Percentiles rank a stretch among this genome's conserved stretches.
These are phyloP conservation scores for Sinapis alba DNA, from an alignment of 441 rosid species.

Conservation along the genomic window DNA sequence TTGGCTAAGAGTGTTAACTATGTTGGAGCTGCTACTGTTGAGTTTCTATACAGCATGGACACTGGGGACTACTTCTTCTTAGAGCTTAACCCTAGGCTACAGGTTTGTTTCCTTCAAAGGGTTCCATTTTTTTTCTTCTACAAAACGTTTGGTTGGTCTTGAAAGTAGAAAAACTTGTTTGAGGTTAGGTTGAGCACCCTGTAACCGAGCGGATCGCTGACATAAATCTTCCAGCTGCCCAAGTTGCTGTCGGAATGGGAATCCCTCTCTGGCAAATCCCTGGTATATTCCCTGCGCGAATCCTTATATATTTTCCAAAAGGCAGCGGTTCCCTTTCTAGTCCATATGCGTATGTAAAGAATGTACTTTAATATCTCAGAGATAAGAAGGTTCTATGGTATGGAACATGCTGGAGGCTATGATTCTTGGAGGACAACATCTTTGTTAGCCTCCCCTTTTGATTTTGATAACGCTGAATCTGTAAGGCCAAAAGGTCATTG, in stretches of 20 bases:
- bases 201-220: slow-evolving; percentile 99
- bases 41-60: slow-evolving; percentile 97
- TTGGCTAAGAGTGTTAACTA: slow-evolving; percentile 93
- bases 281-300: slow-evolving; percentile 67
- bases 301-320: no score
- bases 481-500: slow-evolving; percentile 96
- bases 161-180: slow-evolving; percentile 3
- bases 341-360: slow-evolving; percentile 8
- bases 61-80: slow-evolving; percentile 96
- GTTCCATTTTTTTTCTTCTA: neutral
- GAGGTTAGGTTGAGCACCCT: slow-evolving; percentile 94
- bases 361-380: slow-evolving; percentile 54
- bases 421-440: slow-evolving; percentile 94
- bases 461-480: slow-evolving; percentile 92
- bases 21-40: slow-evolving; percentile 99
- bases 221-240: slow-evolving; percentile 96
- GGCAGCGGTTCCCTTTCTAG: slow-evolving; percentile 23
- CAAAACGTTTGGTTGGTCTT: neutral
- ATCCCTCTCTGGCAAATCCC: slow-evolving; percentile 99
- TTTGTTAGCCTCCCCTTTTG: slow-evolving; percentile 67
- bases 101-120: slow-evolving; percentile 53
- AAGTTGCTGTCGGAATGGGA: slow-evolving; percentile 98
- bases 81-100: slow-evolving; percentile 99
- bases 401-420: no score
- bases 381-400: slow-evolving; percentile 95